Evolutionary conservation across 352 stramenopile species (phyloP), one percentile per base, ranked within the genome.

Genomic region (Phytophthora cryptogea): DNA sequence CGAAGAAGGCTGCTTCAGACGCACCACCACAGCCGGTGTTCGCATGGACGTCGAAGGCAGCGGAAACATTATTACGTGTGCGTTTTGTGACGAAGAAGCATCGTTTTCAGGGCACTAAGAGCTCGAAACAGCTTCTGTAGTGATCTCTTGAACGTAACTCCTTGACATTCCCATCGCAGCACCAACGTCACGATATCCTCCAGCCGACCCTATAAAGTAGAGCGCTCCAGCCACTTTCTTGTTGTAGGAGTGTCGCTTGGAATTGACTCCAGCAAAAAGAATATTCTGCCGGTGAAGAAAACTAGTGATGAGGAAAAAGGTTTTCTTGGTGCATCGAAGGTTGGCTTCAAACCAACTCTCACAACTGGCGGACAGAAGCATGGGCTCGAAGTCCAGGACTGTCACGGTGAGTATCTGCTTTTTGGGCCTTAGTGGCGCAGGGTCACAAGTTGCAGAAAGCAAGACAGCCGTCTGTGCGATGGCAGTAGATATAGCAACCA

Each of bases 61-160:
- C 20, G 20, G 20, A 23, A 23, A 23, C 20, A 1, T 23, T 23
- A 23, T 23, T 23, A 23, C 20, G 20, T 23, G 20, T 23, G 20
- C 20, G 20, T 23, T 23, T 23, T 23, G 20, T 23, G 20, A 23
- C 1, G 20, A 23, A 3, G 20, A 23, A 23, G 20, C 20, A 23
- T 23, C 20, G 20, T 23, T 23, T 23, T n/a, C n/a, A n/a, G n/a
- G n/a, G n/a, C n/a, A n/a, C n/a, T n/a, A n/a, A n/a, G n/a, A n/a
- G n/a, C n/a, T n/a, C n/a, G n/a, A n/a, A n/a, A n/a, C n/a, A n/a
- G n/a, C 45, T 28, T 50, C 45, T 1, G 36, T 50, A 9, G 46
- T 55, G 16, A 56, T 63, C n/a, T 63, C 54, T 36, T 33, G 55
- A 3, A 63, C 45, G 20, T 46, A 56, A 20, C 45, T 55, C 3